phyloP scores from a whole-genome alignment of 2,329 filamentous ascomycete species.

The Verticillium tricorpus region DNA sequence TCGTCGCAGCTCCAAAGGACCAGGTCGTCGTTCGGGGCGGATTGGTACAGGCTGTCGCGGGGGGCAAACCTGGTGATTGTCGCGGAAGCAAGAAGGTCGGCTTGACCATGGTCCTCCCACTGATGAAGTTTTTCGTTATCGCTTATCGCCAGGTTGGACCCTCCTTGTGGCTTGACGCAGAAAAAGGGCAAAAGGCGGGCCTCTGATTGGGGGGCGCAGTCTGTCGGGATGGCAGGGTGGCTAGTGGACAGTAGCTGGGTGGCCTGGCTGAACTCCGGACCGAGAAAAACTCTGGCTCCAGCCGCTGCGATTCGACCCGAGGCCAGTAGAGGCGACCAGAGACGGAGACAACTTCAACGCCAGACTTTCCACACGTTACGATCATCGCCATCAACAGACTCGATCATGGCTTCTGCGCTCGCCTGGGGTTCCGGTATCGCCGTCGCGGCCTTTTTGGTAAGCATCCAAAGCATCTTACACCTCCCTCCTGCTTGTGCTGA shows the following conservation, averaged over 20 bases:
- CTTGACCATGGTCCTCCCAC: background rate
- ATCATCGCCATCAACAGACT: background rate
- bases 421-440: constrained; percentile 44
- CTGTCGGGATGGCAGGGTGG: background rate
- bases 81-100: background rate
- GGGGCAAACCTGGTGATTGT: background rate
- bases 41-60: background rate
- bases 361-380: background rate
- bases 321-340: background rate
- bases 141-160: background rate
- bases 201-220: background rate
- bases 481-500: background rate
- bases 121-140: background rate
- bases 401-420: constrained; percentile 37
- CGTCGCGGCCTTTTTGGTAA: constrained; percentile 47
- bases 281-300: background rate
- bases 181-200: background rate
- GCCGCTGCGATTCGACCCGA: background rate
- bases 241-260: background rate
- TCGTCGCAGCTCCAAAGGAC: background rate
- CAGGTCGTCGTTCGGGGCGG: background rate
- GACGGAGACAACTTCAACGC: background rate
- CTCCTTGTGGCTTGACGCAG: background rate
- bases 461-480: constrained; percentile 9
- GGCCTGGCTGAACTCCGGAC: background rate